Evolutionary conservation across 495 filamentous ascomycete species (phyloP).

Genomic region (Penicillium macrosclerotiorum): DNA sequence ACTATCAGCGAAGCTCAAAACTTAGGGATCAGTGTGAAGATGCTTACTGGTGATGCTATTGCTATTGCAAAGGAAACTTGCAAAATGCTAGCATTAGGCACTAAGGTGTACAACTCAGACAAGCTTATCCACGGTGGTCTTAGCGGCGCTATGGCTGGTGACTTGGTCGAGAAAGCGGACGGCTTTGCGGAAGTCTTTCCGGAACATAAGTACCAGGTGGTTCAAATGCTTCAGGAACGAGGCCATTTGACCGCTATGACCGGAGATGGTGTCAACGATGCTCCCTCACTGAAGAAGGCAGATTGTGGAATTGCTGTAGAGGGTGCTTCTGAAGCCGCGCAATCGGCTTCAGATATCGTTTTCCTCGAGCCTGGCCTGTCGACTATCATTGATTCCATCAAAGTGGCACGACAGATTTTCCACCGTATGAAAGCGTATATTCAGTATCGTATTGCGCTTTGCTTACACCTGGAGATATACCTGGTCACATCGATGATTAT

Average conservation of each 20-base stretch:
- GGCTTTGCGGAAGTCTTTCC: conserved; percentile 89
- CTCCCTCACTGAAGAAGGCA: conserved; percentile 92
- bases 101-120: conserved; percentile 72
- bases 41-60: conserved; percentile 73
- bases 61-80: conserved; percentile 77
- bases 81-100: conserved; percentile 73
- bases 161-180: conserved; percentile 70
- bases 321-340: conserved; percentile 70
- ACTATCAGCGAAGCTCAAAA: conserved; percentile 71
- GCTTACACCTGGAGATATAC: conserved; percentile 71
- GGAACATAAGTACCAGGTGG: conserved; percentile 97
- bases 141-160: conserved; percentile 65
- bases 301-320: conserved; percentile 75
- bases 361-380: conserved; percentile 72
- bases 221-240: conserved; percentile 94
- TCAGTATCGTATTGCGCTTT: conserved; percentile 75
- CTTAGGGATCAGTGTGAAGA: conserved; percentile 71
- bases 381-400: conserved; percentile 73
- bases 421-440: conserved; percentile 80
- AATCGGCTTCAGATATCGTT: conserved; percentile 72
- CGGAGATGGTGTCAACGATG: conserved; percentile 97
- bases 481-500: conserved; percentile 72
- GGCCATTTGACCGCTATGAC: conserved; percentile 98
- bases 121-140: conserved; percentile 69
- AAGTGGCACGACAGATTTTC: conserved; percentile 73